Base-by-base conservation (phyloP, 2,329 filamentous ascomycete genomes). In the Hymenoscyphus fructigenus region DNA sequence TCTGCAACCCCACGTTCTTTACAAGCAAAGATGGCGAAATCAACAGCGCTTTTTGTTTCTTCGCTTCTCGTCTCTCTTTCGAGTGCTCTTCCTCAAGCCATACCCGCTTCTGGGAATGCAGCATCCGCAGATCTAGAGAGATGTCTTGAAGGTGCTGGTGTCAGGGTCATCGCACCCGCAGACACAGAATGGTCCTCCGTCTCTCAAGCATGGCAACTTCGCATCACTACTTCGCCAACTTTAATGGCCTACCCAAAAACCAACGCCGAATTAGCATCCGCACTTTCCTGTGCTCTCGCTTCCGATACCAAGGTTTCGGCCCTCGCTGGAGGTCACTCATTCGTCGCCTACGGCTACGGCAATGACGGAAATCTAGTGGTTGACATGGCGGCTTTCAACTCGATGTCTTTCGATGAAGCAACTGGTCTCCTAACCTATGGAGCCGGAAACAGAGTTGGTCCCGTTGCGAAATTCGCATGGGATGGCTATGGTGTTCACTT, bases 291-390 rank as follows among this genome's bases (percentile, higher is more conserved):
- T 38, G 66, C 65, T 23, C 57, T 63, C 41, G 55, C 57, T 28
- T 38, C 62, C 3, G 55, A 50, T 6, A 55, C 50, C n/a, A 68
- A 64, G n/a, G 66, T 66, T 20, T 64, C 65, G 9, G 47, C 60
- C 17, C 57, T 65, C 5, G 60, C 36, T 5, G 66, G 66, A 44
- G 65, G 60, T 26, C 66, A 68, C 23, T 68, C 66, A 0, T 68
- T 66, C 28, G 65, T 38, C 23, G 65, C 65, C 4, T 68, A 63
- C 26, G 66, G 66, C 1, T 61, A 62, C 23, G 65, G 65, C 12
- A 61, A 68, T n/a, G 59, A 64, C 17, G 64, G 65, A 1, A 64
- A 66, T 29, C 53, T 68, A 6, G 56, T 68, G 14, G 36, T 68
- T 12, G 59, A 63, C 41, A 65, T 68, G 65, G 41, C 56, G 9